A percentile compares a stretch with the other conserved stretches of the same genome.
Conservation (phyloP, 441 rosid genomes). For the Theobroma grandiflorum region DNA sequence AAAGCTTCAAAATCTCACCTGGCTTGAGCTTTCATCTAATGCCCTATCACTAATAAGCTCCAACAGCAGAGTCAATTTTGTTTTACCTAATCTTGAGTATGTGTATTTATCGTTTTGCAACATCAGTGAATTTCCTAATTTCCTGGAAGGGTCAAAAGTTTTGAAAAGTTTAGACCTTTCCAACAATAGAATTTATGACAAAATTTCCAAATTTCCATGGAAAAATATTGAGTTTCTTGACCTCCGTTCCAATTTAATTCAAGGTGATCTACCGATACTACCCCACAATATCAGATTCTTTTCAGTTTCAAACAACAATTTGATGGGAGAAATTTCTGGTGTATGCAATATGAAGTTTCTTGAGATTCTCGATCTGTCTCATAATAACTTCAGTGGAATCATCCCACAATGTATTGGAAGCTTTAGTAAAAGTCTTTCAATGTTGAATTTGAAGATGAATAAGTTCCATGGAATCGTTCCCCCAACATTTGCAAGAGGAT, state of each 20-base stretch:
- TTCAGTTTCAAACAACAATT: neutral
- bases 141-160: neutral
- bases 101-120: conserved; percentile 19
- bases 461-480: conserved; percentile 26
- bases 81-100: neutral
- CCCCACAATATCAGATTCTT: neutral
- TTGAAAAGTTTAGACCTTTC: neutral
- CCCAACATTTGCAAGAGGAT: neutral
- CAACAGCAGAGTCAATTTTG: neutral
- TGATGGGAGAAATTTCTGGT: neutral
- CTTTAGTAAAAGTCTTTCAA: neutral
- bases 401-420: conserved; percentile 23
- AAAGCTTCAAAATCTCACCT: neutral
- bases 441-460: neutral
- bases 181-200: neutral
- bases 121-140: neutral
- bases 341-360: neutral
- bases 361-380: conserved; percentile 24
- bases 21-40: conserved; percentile 16
- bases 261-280: neutral
- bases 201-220: neutral
- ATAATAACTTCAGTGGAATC: neutral
- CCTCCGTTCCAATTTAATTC: neutral
- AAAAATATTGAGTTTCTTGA: neutral
- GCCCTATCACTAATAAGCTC: neutral